A percentile compares a stretch with the other conserved stretches of the same genome.
Evolutionary conservation across 108 stramenopile genomes (phyloP).

Genomic region (Nitzschia sp.): DNA sequence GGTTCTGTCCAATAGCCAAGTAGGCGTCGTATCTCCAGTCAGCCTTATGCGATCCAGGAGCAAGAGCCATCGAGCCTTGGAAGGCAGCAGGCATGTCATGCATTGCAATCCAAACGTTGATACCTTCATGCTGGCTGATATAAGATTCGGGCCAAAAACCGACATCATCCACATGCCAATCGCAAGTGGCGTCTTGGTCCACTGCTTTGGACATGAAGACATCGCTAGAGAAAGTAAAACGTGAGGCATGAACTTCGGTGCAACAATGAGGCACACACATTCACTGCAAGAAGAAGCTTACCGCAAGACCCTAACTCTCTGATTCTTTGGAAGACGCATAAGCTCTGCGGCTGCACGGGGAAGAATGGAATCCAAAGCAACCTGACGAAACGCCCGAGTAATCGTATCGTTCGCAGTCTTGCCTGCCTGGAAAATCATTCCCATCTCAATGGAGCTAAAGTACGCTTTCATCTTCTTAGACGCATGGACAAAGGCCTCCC

Average conservation of each 20-base stretch:
- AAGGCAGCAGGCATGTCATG: conserved; percentile 47
- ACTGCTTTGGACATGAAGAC: conserved; percentile 28
- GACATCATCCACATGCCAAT: conserved; percentile 70
- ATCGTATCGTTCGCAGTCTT: background rate
- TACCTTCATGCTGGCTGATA: conserved; percentile 24
- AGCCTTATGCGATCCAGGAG: conserved; percentile 50
- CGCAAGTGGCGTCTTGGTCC: conserved; percentile 31
- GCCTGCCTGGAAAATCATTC: conserved; percentile 12
- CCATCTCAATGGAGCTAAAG: conserved; percentile 15
- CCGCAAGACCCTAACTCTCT: conserved; percentile 15
- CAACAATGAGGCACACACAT: too few species aligned
- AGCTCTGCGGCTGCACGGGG: conserved; percentile 25
- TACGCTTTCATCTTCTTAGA: conserved; percentile 5
- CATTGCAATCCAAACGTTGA: conserved; percentile 69
- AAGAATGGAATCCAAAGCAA: conserved; percentile 17
- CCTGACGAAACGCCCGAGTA: conserved; percentile 20
- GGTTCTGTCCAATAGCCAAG: conserved; percentile 43
- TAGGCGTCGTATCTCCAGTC: conserved; percentile 54
- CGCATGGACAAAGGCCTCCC: background rate
- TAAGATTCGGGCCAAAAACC: conserved; percentile 58
- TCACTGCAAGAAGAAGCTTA: background rate
- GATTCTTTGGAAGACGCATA: conserved; percentile 10
- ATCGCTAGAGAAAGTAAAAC: conserved; percentile 10
- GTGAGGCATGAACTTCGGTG: too few species aligned
- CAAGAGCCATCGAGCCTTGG: conserved; percentile 46